phyloP scores from a whole-genome alignment of 192 early-diverging fungal genomes.

The Umbelopsis sp. region DNA sequence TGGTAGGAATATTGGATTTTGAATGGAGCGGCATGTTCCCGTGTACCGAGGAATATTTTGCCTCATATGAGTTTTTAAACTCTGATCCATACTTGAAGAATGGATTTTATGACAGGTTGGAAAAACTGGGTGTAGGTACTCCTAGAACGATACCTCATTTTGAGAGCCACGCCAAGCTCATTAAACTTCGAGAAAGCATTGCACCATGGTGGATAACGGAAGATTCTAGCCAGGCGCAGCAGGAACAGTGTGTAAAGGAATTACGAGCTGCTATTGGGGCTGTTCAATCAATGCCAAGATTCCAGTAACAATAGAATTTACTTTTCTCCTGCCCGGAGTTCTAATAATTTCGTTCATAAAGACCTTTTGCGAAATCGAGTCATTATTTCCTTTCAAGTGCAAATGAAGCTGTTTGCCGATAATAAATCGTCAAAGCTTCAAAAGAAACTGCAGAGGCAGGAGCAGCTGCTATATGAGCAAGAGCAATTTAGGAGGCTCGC shows the following conservation, averaged over 20 bases:
- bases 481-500: background rate
- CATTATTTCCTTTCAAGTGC: background rate
- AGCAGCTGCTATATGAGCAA: constrained; percentile 12
- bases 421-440: constrained; percentile 20
- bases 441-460: constrained; percentile 1
- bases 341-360: background rate
- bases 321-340: background rate
- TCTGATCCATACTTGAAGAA: background rate
- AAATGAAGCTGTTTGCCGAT: constrained; percentile 16
- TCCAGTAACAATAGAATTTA: background rate
- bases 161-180: constrained; percentile 10
- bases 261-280: background rate
- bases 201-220: constrained; percentile 3
- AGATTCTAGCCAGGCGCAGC: background rate
- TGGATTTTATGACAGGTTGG: background rate
- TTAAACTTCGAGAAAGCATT: background rate
- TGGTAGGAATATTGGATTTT: constrained; percentile 5
- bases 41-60: constrained; percentile 16
- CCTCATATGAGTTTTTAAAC: constrained; percentile 13
- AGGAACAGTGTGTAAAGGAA: background rate
- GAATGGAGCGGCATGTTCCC: constrained; percentile 21
- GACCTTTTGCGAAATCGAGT: background rate
- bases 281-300: constrained; percentile 12
- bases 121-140: background rate
- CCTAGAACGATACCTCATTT: constrained; percentile 2